Percentiles rank a stretch among this genome's conserved stretches.
Evolutionary conservation across 2,329 filamentous ascomycete species (phyloP).

Genomic region (Furcasterigmium sp.): DNA sequence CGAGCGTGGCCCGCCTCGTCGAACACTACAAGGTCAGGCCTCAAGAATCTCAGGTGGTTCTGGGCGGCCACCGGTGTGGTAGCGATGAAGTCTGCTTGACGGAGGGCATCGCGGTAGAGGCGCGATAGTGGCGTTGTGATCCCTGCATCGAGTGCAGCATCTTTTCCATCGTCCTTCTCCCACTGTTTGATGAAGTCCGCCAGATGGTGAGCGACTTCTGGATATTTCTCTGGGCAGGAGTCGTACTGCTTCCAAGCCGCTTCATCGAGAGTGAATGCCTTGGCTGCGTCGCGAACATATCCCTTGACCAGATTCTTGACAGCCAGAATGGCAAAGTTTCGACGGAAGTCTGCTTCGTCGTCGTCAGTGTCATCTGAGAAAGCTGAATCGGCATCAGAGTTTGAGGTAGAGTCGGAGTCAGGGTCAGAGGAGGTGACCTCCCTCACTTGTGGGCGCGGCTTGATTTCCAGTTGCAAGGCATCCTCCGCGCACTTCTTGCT

Average conservation of each 20-base stretch:
- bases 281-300: background rate
- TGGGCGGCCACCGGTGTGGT: slow-evolving; percentile 37
- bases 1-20: slow-evolving; percentile 56
- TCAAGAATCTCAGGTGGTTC: slow-evolving; percentile 36
- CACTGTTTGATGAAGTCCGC: slow-evolving; percentile 23
- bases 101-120: slow-evolving; percentile 31
- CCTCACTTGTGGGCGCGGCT: no score
- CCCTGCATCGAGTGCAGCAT: slow-evolving; percentile 16
- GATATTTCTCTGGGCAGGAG: slow-evolving; percentile 23
- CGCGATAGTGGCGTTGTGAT: slow-evolving; percentile 23
- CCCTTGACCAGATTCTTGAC: background rate
- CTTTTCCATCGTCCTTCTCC: slow-evolving; percentile 13
- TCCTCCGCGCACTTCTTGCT: slow-evolving; percentile 21
- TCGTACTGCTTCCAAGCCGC: slow-evolving; percentile 34
- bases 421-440: no score
- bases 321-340: background rate
- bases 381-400: background rate
- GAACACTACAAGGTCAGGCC: slow-evolving; percentile 79
- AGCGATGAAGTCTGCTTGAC: slow-evolving; percentile 34
- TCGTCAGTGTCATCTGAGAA: background rate
- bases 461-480: no score
- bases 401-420: background rate
- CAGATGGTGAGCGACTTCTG: slow-evolving; percentile 20
- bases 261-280: slow-evolving; percentile 34
- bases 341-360: slow-evolving; percentile 11